Evolutionary conservation across 2,329 filamentous ascomycete species (phyloP), one percentile per base, ranked within the genome.

Genomic region (Diplodia intermedia): DNA sequence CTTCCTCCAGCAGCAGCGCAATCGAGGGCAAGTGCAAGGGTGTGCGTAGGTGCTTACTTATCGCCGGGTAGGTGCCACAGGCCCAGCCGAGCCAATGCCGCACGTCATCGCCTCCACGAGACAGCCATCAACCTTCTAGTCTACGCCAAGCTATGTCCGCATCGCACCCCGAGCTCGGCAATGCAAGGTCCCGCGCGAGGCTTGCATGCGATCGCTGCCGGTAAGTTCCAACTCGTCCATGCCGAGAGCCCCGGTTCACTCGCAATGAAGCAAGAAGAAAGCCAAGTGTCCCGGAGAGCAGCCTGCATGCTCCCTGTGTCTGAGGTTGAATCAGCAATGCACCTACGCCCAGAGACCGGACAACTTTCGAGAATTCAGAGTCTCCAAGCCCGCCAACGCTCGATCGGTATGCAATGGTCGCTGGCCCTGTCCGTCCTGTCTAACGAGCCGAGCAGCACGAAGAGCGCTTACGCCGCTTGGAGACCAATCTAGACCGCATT

Each of bases 241-340:
- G 11, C n/a, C 8, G 23, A 52, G 23, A 26, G 20, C 23, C n/a
- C 49, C 20, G 49, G 18, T 31, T 54, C 20, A 54, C 52, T 11
- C 52, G 26, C 14, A 14, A 14, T 7, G 52, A 31, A 54, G 52
- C 23, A 54, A 33, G 29, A 54, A 33, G 29, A 54, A 54, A 23
- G 23, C 52, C 11, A 54, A 54, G 26, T 54, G 52, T 15, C 29
- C 52, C 12, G 52, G 52, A 31, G 52, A 54, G 52, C 52, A 31
- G 52, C 52, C 52, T n/a, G 29, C 26, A 54, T 54, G 52, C 26
- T 54, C 52, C 26, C 5, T 31, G 52, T 54, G 52, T n/a, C 23
- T 15, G 26, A 29, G 52, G 9, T 23, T 54, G 11, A 31, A 31
- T 12, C 52, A 54, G 52, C 23, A 26, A 12, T 54, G 52, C 26